Base-by-base conservation (phyloP, 257 asterid species). In the Lavandula angustifolia region DNA sequence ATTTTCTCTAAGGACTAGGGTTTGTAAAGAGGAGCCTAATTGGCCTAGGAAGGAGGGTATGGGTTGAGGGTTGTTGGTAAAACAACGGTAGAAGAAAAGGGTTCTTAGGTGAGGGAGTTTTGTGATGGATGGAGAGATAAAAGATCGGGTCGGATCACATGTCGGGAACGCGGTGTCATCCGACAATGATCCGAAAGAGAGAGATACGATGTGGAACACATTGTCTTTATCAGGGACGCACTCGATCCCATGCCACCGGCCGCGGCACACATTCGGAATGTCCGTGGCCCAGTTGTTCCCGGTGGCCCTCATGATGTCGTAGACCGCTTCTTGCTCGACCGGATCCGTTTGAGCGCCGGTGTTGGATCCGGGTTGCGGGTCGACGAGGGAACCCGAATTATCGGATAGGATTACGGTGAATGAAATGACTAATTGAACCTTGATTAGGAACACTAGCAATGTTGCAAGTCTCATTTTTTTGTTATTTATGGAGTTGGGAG, bases 211-310 rank as follows among this genome's bases (percentile, higher is more conserved):
- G 11, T 92, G 99, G 64, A 82, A 85, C 18, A 81, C 85, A 3
- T 87, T 84, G 70, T 84, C 83, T 50, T 77, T 77, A 48, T 92
- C 97, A 0, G 91, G 97, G 87, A 89, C 78, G 73, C 96, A 92
- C 76, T 90, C 97, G 1, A 85, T 92, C 18, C 99, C 99, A 9
- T 92, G 97, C 99, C 97, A 90, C 33, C 97, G 76, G 12, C 95
- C 94, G 0, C 87, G 91, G 18, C 99, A 92, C 55, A 92, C 91
- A 27, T 92, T 96, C 0, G 82, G 86, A 14, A 92, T 92, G 0
- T 84, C 94, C 0, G 84, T 75, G 2, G 96, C 97, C 97, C 99
- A 92, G 0, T 79, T 85, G 4, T 92, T 92, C 0, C 99, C 96
- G 7, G 96, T 92, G 13, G 98, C 97, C 55, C 82, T 76, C 98